Evolutionary conservation across 2,329 filamentous ascomycete species (phyloP).

Genomic region (Torrubiellomyces zombiae): DNA sequence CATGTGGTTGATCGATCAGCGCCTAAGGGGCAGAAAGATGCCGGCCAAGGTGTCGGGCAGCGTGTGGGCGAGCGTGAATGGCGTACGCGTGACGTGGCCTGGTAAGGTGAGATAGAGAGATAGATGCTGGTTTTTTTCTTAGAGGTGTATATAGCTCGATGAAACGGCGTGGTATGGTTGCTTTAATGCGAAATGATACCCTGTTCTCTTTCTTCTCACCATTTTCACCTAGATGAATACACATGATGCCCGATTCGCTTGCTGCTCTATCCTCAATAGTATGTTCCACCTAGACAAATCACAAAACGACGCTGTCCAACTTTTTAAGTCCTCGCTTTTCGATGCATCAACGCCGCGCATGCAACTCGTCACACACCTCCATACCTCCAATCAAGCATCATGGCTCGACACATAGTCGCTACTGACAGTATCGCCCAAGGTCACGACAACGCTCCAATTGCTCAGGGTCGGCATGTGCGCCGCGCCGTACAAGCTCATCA

Average conservation of each 20-base stretch:
- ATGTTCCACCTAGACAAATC: too few species aligned
- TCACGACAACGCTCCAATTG: constrained; percentile 12
- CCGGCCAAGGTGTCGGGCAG: constrained; percentile 54
- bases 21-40: constrained; percentile 63
- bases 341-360: too few species aligned
- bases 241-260: too few species aligned
- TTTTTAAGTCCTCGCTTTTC: too few species aligned
- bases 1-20: constrained; percentile 68
- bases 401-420: constrained; percentile 7
- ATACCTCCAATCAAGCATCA: too few species aligned
- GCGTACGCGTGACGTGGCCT: constrained; percentile 21
- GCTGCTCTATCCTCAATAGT: too few species aligned
- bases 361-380: too few species aligned
- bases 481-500: constrained; percentile 14
- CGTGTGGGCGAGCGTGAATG: constrained; percentile 55
- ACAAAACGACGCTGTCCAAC: too few species aligned
- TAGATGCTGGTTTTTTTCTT: background rate
- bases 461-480: constrained; percentile 5
- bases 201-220: too few species aligned
- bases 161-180: background rate
- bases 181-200: background rate
- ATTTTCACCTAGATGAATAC: too few species aligned
- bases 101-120: constrained; percentile 11
- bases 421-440: constrained; percentile 11
- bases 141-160: background rate